phyloP scores from a whole-genome alignment of 2,329 filamentous ascomycete genomes.

The Pyricularia sp. region DNA sequence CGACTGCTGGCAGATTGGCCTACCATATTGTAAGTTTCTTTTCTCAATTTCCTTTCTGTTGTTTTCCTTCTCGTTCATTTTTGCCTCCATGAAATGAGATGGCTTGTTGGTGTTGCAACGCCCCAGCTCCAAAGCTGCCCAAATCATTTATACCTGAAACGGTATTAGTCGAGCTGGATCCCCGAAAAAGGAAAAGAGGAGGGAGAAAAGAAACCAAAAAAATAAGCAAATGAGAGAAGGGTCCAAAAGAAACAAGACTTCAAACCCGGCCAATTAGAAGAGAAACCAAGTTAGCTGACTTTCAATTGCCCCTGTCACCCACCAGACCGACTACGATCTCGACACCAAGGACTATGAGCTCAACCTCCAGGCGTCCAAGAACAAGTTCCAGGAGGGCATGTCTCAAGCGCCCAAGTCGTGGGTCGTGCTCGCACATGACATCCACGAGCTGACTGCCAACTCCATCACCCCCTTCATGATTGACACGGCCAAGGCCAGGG shows the following conservation, averaged over 20 bases:
- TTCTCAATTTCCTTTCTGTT: background rate
- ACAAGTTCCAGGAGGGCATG: slow-evolving; percentile 12
- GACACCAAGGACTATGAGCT: slow-evolving; percentile 20
- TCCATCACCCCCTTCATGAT: slow-evolving; percentile 34
- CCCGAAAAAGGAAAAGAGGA: background rate
- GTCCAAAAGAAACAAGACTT: background rate
- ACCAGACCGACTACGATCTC: slow-evolving; percentile 19
- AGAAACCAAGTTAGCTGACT: background rate
- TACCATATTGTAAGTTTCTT: slow-evolving; percentile 19
- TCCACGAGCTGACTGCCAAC: slow-evolving; percentile 32
- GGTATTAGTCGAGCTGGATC: background rate
- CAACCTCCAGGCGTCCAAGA: slow-evolving; percentile 17
- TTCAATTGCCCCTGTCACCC: background rate
- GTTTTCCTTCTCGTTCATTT: no score
- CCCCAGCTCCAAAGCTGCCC: background rate
- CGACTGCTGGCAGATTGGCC: slow-evolving; percentile 18
- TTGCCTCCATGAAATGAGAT: background rate
- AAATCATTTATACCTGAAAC: background rate
- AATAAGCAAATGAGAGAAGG: background rate
- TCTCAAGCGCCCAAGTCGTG: slow-evolving; percentile 13
- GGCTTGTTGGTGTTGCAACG: background rate
- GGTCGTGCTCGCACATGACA: slow-evolving; percentile 30
- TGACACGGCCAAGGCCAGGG: slow-evolving; percentile 24
- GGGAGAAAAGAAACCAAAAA: no score
- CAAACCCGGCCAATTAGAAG: background rate